phyloP scores from a whole-genome alignment of 768 basidiomycete genomes.

The Leccinum uliginosum region DNA sequence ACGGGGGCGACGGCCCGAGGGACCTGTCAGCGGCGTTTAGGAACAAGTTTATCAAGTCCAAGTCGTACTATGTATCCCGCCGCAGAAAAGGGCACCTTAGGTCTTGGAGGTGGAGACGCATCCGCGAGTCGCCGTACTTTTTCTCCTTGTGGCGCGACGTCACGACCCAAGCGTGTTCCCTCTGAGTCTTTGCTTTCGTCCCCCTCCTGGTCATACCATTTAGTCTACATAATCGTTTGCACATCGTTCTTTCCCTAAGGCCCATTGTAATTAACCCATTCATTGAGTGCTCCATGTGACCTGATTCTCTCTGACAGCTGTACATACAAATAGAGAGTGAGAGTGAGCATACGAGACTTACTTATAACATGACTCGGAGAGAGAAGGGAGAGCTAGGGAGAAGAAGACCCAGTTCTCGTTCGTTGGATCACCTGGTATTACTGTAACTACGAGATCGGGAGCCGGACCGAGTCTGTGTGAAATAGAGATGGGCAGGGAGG shows the following conservation, averaged over 20 bases:
- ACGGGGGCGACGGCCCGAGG: slow-evolving; percentile 17
- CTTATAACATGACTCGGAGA: no score
- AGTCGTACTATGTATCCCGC: slow-evolving; percentile 71
- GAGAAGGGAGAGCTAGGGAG: no score
- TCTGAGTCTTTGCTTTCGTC: neutral
- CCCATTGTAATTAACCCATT: slow-evolving; percentile 13
- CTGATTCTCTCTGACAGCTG: no score
- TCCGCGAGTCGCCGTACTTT: slow-evolving; percentile 85
- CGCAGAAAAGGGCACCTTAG: slow-evolving; percentile 77
- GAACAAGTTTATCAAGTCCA: slow-evolving; percentile 73
- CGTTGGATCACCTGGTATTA: no score
- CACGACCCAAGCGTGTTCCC: neutral
- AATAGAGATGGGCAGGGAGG: no score
- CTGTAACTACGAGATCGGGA: no score
- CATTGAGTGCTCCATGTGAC: neutral
- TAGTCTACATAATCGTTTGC: neutral
- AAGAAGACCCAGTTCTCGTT: no score
- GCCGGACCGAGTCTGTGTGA: no score
- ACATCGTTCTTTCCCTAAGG: neutral
- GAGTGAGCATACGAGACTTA: no score
- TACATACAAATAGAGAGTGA: no score
- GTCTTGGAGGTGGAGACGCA: slow-evolving; percentile 79
- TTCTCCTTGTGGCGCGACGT: slow-evolving; percentile 61
- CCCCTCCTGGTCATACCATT: neutral
- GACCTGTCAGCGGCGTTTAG: slow-evolving; percentile 23